A percentile compares a stretch with the other conserved stretches of the same genome.
Evolutionary conservation across 352 stramenopile species (phyloP).

Genomic region (Globisporangium abappressorium): DNA sequence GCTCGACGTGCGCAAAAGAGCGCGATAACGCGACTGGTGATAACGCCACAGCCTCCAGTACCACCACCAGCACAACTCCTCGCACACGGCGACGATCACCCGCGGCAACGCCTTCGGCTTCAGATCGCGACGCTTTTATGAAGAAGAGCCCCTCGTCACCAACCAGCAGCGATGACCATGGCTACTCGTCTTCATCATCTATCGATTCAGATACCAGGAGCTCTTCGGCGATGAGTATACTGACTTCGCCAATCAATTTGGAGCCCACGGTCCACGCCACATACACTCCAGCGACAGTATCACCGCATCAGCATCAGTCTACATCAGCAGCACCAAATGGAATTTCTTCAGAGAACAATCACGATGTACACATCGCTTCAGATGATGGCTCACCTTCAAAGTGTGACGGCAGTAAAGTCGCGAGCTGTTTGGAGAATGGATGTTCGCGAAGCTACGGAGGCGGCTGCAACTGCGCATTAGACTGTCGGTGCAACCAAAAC

Average conservation of each 20-base stretch:
- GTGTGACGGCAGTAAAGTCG: conserved; percentile 38
- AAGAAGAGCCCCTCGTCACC: background rate
- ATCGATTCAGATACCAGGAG: background rate
- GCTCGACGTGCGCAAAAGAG: conserved; percentile 35
- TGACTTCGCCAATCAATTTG: background rate
- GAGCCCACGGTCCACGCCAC: conserved; percentile 2
- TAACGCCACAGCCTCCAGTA: background rate
- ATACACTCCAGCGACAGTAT: conserved; percentile 3
- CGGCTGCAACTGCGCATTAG: conserved; percentile 51
- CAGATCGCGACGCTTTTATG: background rate
- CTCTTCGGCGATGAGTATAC: conserved; percentile 3
- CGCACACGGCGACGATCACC: background rate
- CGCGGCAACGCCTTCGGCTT: background rate
- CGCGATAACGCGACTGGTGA: background rate
- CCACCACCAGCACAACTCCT: background rate
- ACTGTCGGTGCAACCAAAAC: conserved; percentile 42
- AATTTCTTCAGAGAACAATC: background rate
- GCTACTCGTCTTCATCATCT: conserved; percentile 1
- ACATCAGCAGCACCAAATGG: background rate
- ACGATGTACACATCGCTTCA: background rate
- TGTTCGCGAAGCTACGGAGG: conserved; percentile 64
- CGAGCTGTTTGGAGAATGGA: conserved; percentile 65
- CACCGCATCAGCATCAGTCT: background rate
- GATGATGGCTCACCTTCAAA: conserved; percentile 1
- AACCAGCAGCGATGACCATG: conserved; percentile 6